Evolutionary conservation across 306 rosid species (phyloP), one percentile per base, ranked within the genome.

Genomic region (Arachis stenosperma): DNA sequence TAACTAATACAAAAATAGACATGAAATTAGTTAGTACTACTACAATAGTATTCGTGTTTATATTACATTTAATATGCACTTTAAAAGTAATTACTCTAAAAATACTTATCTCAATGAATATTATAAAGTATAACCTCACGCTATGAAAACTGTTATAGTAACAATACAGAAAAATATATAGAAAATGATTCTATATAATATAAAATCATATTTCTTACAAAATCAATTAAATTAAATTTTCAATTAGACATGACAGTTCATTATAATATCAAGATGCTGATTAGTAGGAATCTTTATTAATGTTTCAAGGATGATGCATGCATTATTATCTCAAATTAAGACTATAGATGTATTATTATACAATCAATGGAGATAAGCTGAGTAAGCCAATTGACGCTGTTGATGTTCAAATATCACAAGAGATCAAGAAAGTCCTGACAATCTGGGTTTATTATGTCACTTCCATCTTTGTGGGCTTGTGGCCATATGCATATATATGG

Each of bases 21-120:
- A 17, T 17, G 17, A 17, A 17, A 17, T 17, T 17, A 17, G 17
- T 17, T 17, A 17, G 17, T 17, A 17, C 17, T 17, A 17, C 17
- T 17, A 17, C 17, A 17, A 84, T 91, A 60, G 97, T 89, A 46
- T 22, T 91, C 27, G 1, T 1, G 27, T 22, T 22, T 22, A 22
- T 22, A 22, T 22, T 22, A 22, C 27, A 22, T 22, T 22, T 22
- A 22, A 22, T 22, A 22, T 22, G 27, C 27, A 22, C 27, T 22
- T 22, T 22, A 22, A 22, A 22, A 22, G 1, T 22, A 22, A 22
- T 22, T 22, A 22, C 27, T 22, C 27, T 22, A 22, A 22, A 22
- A 22, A 22, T 1, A 22, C 1, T 22, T 22, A 22, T 22, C 27
- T 22, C 27, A 22, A 22, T 22, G 27, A 22, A 22, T 22, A 22